A percentile compares a stretch with the other conserved stretches of the same genome.
These are phyloP conservation scores for Fusarium bulbicola DNA, from an alignment of 2,329 filamentous ascomycete genomes.

Conservation along the genomic window DNA sequence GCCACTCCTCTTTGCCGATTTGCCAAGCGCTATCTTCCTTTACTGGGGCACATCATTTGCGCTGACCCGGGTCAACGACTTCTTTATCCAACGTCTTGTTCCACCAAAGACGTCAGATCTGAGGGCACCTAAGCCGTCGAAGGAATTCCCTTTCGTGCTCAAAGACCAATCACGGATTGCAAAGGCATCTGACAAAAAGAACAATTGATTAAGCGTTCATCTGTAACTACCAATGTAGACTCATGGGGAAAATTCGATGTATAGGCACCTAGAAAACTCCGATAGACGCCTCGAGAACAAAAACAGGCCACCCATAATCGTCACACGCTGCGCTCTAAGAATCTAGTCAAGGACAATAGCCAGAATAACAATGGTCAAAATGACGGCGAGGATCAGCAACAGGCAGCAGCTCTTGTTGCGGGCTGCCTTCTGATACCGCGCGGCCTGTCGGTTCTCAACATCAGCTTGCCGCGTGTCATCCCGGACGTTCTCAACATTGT, in stretches of 20 bases:
- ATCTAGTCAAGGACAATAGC: constrained; percentile 79
- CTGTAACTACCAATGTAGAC: constrained; percentile 37
- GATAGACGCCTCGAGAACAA: constrained; percentile 36
- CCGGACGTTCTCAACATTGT: constrained; percentile 85
- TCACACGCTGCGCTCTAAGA: constrained; percentile 21
- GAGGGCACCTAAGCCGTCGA: constrained; percentile 9
- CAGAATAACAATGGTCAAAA: constrained; percentile 87
- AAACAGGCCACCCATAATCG: constrained; percentile 22
- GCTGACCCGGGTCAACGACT: constrained; percentile 47
- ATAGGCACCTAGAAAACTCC: constrained; percentile 38
- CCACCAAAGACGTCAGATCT: constrained; percentile 29
- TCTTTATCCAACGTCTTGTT: constrained; percentile 40
- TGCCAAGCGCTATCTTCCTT: constrained; percentile 53
- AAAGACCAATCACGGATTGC: neutral
- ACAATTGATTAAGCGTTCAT: constrained; percentile 23
- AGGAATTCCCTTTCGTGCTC: constrained; percentile 37
- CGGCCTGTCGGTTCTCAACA: constrained; percentile 83
- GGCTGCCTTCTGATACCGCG: constrained; percentile 93
- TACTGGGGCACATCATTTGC: constrained; percentile 52
- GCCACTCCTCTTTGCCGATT: constrained; percentile 47
- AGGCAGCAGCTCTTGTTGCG: constrained; percentile 94
- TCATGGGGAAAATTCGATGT: constrained; percentile 27
- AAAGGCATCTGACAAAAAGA: neutral
- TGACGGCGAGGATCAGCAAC: constrained; percentile 86
- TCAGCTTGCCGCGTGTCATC: constrained; percentile 87